These are phyloP conservation scores for Gossypium anomalum DNA, from an alignment of 345 rosid species.

Conservation along the genomic window DNA sequence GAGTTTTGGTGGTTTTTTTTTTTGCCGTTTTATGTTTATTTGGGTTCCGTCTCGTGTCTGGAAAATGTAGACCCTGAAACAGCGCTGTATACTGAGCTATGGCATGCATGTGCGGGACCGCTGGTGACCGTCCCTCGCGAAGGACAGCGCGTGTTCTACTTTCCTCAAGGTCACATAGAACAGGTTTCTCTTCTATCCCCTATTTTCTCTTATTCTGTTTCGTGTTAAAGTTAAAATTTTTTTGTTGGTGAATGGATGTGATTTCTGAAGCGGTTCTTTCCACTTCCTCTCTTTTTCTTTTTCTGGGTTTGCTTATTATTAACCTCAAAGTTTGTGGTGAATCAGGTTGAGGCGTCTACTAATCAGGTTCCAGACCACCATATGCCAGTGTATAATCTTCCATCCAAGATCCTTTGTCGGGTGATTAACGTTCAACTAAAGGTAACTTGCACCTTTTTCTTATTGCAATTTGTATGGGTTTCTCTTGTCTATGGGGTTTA, in stretches of 20 bases:
- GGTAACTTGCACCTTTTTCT: constrained; percentile 24
- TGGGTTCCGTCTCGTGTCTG: constrained; percentile 3
- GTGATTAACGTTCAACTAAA: constrained; percentile 64
- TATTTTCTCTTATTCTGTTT: not conserved
- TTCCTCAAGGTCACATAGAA: constrained; percentile 93
- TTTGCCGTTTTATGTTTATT: constrained; percentile 4
- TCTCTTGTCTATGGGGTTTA: not conserved
- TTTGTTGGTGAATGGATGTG: not conserved
- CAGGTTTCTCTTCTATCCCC: constrained; percentile 41
- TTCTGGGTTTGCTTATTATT: not conserved
- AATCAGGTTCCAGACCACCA: constrained; percentile 70
- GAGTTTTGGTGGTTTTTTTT: not conserved
- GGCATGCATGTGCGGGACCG: constrained; percentile 98
- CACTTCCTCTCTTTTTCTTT: not conserved
- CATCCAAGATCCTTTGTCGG: constrained; percentile 63
- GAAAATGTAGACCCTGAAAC: constrained; percentile 41
- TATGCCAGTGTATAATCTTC: constrained; percentile 71
- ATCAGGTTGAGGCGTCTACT: constrained; percentile 79
- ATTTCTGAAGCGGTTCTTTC: constrained; percentile 6
- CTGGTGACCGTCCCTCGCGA: constrained; percentile 70
- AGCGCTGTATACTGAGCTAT: constrained; percentile 71
- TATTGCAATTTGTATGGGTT: not conserved
- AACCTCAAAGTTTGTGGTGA: not conserved
- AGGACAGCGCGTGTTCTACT: constrained; percentile 73
- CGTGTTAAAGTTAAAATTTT: not conserved